Conservation (phyloP, 108 stramenopile species). For the Thalassiosira profunda region DNA sequence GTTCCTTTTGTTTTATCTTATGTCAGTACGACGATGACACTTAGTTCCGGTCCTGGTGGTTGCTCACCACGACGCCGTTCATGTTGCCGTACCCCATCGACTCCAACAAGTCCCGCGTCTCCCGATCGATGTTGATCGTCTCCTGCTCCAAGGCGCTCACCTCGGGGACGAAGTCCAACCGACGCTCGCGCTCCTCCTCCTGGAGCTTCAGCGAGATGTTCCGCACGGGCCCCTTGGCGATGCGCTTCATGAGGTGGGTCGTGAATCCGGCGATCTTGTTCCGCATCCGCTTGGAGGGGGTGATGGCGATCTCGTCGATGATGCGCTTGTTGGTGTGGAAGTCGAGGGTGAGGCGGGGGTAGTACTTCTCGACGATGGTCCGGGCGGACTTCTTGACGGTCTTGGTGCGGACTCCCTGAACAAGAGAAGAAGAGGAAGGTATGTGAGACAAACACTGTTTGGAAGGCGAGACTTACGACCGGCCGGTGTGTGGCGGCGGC, state of each 20-base stretch:
- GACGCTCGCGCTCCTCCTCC: conserved; percentile 99
- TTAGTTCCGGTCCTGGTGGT: conserved; percentile 36
- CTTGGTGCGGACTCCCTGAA: conserved; percentile 99
- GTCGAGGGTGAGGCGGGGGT: conserved; percentile 98
- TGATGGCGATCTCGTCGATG: conserved; percentile 96
- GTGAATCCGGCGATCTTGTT: conserved; percentile 99
- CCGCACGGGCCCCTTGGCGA: conserved; percentile 98
- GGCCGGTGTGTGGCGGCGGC: neutral
- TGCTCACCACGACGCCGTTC: conserved; percentile 80
- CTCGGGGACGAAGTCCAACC: conserved; percentile 99
- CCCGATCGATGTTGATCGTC: conserved; percentile 94
- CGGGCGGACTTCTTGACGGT: conserved; percentile 99
- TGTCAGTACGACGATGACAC: neutral
- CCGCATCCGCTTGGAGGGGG: conserved; percentile 99
- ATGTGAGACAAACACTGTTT: neutral
- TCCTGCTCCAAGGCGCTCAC: conserved; percentile 98
- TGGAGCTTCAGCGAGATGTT: conserved; percentile 99
- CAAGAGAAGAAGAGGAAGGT: neutral
- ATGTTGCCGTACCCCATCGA: conserved; percentile 87
- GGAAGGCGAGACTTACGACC: conserved; percentile 13
- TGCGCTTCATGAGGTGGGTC: conserved; percentile 99
- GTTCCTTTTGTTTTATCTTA: too few species aligned
- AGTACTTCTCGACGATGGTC: conserved; percentile 99
- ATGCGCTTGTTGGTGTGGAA: conserved; percentile 99
- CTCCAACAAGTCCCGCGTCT: conserved; percentile 98